Evolutionary conservation across 345 rosid species (phyloP), one percentile per base, ranked within the genome.

Genomic region (Dipteronia dyeriana): DNA sequence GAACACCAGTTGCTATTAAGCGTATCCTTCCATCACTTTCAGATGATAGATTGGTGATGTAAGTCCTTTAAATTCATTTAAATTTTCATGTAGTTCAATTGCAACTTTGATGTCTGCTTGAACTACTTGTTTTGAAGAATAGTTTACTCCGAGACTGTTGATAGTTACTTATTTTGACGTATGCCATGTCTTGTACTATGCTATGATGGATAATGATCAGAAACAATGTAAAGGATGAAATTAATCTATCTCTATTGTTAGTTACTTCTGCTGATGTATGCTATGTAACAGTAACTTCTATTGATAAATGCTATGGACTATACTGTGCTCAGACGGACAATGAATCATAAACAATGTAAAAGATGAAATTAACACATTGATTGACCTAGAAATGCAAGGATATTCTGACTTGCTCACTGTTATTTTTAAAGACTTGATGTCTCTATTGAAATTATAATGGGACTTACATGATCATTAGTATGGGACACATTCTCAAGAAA

Each of bases 41-140:
- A 70, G 99, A 96, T 84, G 99, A 96, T 88, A 91, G 97, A 89
- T 85, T 96, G 83, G 99, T 96, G 84, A 89, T 94, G 99, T 96
- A 85, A 90, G 97, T 68, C 25, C 74, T 39, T 16, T 49, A n/a
- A 62, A 26, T 71, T 79, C 76, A 11, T 41, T 16, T 17, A 13
- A 14, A 22, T 74, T 29, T 75, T 31, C 25, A 63, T 70, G 65
- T 41, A 38, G 16, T 75, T 16, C 47, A 25, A 51, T 68, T 73
- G 29, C 67, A 45, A 12, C 13, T 63, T 31, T 70, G 22, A 66
- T 45, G 51, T 60, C 29, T 66, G 23, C 29, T 25, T 60, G 1
- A 13, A 64, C 34, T 41, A 39, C 19, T 70, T 39, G 45, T 38
- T 77, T 19, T 34, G 66, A n/a, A 29, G 38, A 66, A 59, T 45